Evolutionary conservation across 345 rosid species (phyloP).

Genomic region (Citrus hindsii): DNA sequence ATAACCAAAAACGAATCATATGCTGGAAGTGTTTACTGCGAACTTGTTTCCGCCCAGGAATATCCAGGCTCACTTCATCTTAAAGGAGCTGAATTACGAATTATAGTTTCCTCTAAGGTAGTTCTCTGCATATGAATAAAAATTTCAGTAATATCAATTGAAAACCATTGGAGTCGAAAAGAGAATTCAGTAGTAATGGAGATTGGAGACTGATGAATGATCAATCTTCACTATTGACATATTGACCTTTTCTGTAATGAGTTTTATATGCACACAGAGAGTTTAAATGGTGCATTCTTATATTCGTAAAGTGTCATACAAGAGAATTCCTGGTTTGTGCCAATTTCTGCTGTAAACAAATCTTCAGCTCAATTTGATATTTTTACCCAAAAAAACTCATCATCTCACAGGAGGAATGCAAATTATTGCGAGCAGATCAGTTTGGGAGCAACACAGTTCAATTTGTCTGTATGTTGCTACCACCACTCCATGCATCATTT

Average conservation of each 20-base stretch:
- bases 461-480: background rate
- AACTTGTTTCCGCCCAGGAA: no score
- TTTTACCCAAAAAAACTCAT: background rate
- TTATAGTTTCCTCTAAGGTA: background rate
- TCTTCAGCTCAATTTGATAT: background rate
- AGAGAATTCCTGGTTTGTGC: background rate
- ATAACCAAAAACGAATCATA: background rate
- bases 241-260: background rate
- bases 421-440: no score
- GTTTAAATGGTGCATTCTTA: background rate
- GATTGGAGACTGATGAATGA: background rate
- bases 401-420: background rate
- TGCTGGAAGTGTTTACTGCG: no score
- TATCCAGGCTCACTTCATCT: background rate
- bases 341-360: background rate
- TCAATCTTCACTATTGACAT: background rate
- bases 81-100: background rate
- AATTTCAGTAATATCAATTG: background rate
- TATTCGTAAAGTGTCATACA: background rate
- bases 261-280: background rate
- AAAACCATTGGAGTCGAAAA: background rate
- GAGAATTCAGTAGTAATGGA: background rate
- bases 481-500: conserved; percentile 36
- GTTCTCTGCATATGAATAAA: background rate
- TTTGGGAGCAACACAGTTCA: background rate